Base-by-base conservation (phyloP, 129 eudicot species). In the Smallanthus sonchifolius region DNA sequence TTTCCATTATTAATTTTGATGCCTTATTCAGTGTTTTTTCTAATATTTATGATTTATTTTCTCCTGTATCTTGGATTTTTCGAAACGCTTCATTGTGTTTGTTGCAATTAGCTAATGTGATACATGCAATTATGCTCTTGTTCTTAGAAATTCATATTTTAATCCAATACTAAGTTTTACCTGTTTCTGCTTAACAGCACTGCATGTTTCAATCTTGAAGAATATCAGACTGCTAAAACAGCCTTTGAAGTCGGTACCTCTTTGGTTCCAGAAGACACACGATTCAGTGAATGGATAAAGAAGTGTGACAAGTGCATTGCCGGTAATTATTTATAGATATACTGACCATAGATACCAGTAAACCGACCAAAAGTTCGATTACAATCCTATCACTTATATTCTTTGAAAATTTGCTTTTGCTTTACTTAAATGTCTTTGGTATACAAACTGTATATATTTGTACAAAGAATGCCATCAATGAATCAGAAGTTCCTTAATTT, bases 181-280 rank as follows among this genome's bases (percentile, higher is more conserved):
- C 15, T 79, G 36, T 69, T 42, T 72, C 49, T 49, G 54, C 5
- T 59, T 30, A 28, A 51, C 85, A 91, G 97, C 74, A 66, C 69
- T 55, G 97, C 97, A 15, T 86, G 92, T 40, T 60, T 91, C 66
- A 85, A 85, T 78, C 96, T 91, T 70, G 96, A 85, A 83, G 92
- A 88, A 43, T 91, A 86, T 67, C 83, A 86, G 59, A 84, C 96
- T 67, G 96, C 97, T 15, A 91, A 91, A 85, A 44, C 82, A 34
- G 91, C 97, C 48, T 78, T 91, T 79, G 89, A 75, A 77, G 73
- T 85, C 61, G 97, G 97, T 51, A 78, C 86, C 24, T 56, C 89
- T 57, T 75, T 88, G 40, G 87, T 85, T 45, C 90, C 86, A 51
- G 84, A 75, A 45, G 92, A 88, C 38, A 37, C 90, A 36, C 81